A percentile compares a stretch with the other conserved stretches of the same genome.
These are phyloP conservation scores for Nidularia sp. DNA, from an alignment of 768 basidiomycete species.

Conservation along the genomic window DNA sequence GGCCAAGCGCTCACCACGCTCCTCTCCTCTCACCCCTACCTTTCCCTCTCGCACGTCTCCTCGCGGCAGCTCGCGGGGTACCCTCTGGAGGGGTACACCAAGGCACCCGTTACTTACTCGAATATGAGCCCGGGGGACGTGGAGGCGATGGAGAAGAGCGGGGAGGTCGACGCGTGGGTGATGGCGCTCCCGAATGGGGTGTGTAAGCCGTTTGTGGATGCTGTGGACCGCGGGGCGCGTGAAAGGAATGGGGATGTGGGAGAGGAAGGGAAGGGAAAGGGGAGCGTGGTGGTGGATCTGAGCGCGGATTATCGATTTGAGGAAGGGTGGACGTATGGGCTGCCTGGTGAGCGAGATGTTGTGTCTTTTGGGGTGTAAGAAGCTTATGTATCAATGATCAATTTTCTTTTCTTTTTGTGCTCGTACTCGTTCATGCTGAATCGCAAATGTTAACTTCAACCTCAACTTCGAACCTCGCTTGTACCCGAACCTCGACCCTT, in stretches of 20 bases:
- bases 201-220: constrained; percentile 95
- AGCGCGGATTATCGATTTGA: constrained; percentile 96
- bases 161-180: constrained; percentile 96
- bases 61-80: constrained; percentile 90
- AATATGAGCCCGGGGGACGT: constrained; percentile 80
- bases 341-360: constrained; percentile 85
- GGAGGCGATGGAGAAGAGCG: constrained; percentile 81
- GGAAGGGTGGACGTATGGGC: constrained; percentile 92
- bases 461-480: no score
- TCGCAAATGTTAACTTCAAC: no score
- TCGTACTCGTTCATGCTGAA: background rate
- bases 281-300: constrained; percentile 86
- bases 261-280: constrained; percentile 28
- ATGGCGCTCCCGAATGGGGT: constrained; percentile 99
- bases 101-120: constrained; percentile 67
- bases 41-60: constrained; percentile 92
- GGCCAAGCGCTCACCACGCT: constrained; percentile 88
- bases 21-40: constrained; percentile 83
- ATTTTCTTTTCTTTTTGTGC: constrained; percentile 15
- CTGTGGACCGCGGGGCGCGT: constrained; percentile 73
- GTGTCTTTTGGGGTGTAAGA: background rate
- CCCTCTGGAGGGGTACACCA: constrained; percentile 77
- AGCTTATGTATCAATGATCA: background rate
- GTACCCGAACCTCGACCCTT: no score
- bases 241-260: constrained; percentile 29